phyloP scores from a whole-genome alignment of 1,139 yeast species.

The Kodamaea arcana region DNA sequence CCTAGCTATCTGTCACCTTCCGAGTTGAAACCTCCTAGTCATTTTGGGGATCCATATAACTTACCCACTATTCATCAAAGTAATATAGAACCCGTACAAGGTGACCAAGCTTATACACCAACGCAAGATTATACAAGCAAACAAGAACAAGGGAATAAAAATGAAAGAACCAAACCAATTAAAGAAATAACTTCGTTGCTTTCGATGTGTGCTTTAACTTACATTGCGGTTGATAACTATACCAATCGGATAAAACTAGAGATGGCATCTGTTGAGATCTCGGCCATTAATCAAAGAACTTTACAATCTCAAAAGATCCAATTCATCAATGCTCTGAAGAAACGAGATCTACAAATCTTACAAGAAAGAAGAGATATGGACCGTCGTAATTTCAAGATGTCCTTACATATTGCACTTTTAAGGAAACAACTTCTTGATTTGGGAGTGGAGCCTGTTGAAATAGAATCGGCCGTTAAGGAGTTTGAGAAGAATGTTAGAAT shows the following conservation, averaged over 20 bases:
- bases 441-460: slow-evolving; percentile 50
- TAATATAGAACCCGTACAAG: neutral
- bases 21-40: slow-evolving; percentile 5
- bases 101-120: slow-evolving; percentile 4
- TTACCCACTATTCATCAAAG: slow-evolving; percentile 3
- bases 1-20: too few species aligned
- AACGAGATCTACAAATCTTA: slow-evolving; percentile 42
- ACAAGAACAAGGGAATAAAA: neutral
- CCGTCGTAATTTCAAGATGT: slow-evolving; percentile 56
- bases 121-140: slow-evolving; percentile 1
- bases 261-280: slow-evolving; percentile 34
- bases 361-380: slow-evolving; percentile 46
- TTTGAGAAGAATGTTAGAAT: slow-evolving; percentile 54
- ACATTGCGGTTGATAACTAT: slow-evolving; percentile 52
- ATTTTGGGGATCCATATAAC: slow-evolving; percentile 4
- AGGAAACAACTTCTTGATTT: slow-evolving; percentile 52
- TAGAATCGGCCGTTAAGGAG: slow-evolving; percentile 49
- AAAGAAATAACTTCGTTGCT: slow-evolving; percentile 32
- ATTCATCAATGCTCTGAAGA: slow-evolving; percentile 41
- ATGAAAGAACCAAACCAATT: slow-evolving; percentile 11
- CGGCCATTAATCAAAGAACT: slow-evolving; percentile 39
- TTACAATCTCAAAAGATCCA: slow-evolving; percentile 42
- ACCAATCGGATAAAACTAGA: slow-evolving; percentile 40
- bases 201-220: slow-evolving; percentile 40
- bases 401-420: slow-evolving; percentile 59